These are phyloP conservation scores for Ophiostoma pallidulum DNA, from an alignment of 2,329 filamentous ascomycete genomes.

Conservation along the genomic window DNA sequence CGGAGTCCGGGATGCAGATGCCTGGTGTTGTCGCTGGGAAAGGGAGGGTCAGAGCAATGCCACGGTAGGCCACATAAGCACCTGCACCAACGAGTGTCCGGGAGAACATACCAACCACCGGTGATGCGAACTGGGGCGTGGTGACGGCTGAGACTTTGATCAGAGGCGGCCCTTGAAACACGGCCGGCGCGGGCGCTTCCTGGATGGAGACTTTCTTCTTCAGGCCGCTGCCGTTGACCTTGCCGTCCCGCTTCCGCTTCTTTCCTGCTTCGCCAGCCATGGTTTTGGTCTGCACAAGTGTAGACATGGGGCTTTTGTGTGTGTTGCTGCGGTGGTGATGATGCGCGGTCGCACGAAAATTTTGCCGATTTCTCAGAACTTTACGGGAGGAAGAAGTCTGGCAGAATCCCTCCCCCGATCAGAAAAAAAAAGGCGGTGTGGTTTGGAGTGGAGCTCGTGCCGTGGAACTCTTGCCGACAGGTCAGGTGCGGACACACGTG, in stretches of 20 bases:
- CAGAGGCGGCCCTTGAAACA: conserved; percentile 16
- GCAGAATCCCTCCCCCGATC: conserved; percentile 2
- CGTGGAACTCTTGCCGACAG: too few species aligned
- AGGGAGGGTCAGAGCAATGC: not conserved
- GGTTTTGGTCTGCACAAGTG: not conserved
- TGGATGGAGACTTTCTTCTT: conserved; percentile 45
- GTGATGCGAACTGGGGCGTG: conserved; percentile 37
- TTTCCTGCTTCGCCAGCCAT: conserved; percentile 22
- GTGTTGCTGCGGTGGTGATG: not conserved
- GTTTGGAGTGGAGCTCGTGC: not conserved
- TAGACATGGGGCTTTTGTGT: conserved; percentile 1
- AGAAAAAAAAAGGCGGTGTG: conserved; percentile 14
- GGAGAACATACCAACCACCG: conserved; percentile 26
- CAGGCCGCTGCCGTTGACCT: conserved; percentile 28
- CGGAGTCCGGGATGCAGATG: conserved; percentile 26
- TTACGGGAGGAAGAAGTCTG: not conserved
- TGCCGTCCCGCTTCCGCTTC: conserved; percentile 45
- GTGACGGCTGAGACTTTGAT: conserved; percentile 39
- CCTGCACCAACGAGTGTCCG: not conserved
- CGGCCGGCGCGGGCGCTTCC: conserved; percentile 21
- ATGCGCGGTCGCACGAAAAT: conserved; percentile 12
- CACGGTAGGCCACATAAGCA: not conserved
- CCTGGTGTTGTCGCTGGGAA: conserved; percentile 33
- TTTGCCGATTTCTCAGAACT: conserved; percentile 10
- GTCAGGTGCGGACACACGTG: too few species aligned